These are phyloP conservation scores for Centella asiatica DNA, from an alignment of 129 eudicot species.

Conservation along the genomic window DNA sequence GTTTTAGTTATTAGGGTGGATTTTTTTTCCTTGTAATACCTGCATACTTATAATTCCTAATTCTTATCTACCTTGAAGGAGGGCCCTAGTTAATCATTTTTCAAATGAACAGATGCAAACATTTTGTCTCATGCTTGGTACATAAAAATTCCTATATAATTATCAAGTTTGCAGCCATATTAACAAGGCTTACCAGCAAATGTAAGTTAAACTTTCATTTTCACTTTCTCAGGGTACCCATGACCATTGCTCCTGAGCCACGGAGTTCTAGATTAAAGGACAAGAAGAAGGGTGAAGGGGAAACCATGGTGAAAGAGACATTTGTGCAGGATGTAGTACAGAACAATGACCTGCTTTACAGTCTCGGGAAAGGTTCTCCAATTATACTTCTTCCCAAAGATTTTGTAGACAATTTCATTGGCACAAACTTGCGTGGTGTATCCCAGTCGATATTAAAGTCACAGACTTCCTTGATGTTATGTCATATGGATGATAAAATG, in stretches of 20 bases:
- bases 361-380: slow-evolving; percentile 68
- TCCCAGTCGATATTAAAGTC: slow-evolving; percentile 19
- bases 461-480: slow-evolving; percentile 29
- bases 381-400: slow-evolving; percentile 67
- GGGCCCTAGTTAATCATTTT: no score
- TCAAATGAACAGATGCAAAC: no score
- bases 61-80: no score
- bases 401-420: slow-evolving; percentile 31
- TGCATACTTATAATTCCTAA: no score
- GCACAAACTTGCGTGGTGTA: slow-evolving; percentile 32
- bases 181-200: not conserved
- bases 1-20: no score
- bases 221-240: slow-evolving; percentile 46
- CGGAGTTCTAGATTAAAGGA: slow-evolving; percentile 89
- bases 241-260: slow-evolving; percentile 49
- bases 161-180: not conserved
- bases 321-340: slow-evolving; percentile 68
- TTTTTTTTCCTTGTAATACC: not conserved
- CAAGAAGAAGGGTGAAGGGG: slow-evolving; percentile 78
- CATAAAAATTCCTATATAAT: not conserved
- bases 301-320: slow-evolving; percentile 56
- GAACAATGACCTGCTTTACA: slow-evolving; percentile 55
- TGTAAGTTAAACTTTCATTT: not conserved
- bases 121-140: not conserved
- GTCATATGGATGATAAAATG: slow-evolving; percentile 27